Evolutionary conservation across 192 early-diverging fungal species (phyloP).

Genomic region (Chytriomyces confervae): DNA sequence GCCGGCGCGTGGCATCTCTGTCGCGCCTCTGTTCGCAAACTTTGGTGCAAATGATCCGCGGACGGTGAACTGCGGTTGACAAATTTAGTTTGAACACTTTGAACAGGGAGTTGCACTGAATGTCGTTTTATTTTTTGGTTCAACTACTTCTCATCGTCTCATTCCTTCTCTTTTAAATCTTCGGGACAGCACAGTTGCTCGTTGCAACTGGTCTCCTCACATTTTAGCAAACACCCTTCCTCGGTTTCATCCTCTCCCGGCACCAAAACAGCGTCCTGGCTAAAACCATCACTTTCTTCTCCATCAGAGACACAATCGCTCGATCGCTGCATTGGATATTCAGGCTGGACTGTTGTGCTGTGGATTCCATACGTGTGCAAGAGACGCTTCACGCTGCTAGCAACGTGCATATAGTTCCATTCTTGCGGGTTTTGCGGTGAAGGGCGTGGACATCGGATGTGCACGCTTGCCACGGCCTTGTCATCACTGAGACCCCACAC

Average conservation of each 20-base stretch:
- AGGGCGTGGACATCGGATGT: constrained; percentile 39
- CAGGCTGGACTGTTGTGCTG: constrained; percentile 89
- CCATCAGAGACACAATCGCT: neutral
- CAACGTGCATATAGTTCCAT: constrained; percentile 72
- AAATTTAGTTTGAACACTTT: too few relatives aligned
- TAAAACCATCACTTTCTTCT: neutral
- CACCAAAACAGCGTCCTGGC: neutral
- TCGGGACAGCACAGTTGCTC: constrained; percentile 24
- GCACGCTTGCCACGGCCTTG: constrained; percentile 81
- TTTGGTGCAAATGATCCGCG: too few relatives aligned
- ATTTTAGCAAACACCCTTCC: constrained; percentile 21
- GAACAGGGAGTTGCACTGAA: too few relatives aligned
- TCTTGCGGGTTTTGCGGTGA: neutral
- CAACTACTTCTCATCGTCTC: neutral
- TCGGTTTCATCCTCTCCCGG: neutral
- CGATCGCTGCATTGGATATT: constrained; percentile 60
- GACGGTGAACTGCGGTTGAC: too few relatives aligned
- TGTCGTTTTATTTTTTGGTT: too few relatives aligned
- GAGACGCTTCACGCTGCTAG: constrained; percentile 71
- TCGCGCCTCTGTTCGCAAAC: too few relatives aligned
- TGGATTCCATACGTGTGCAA: constrained; percentile 83
- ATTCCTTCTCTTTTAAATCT: neutral
- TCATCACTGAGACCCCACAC: constrained; percentile 90
- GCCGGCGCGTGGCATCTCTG: too few relatives aligned
- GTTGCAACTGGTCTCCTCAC: constrained; percentile 7